Evolutionary conservation across 2,329 filamentous ascomycete species (phyloP).

Genomic region (Escovopsis sp.): DNA sequence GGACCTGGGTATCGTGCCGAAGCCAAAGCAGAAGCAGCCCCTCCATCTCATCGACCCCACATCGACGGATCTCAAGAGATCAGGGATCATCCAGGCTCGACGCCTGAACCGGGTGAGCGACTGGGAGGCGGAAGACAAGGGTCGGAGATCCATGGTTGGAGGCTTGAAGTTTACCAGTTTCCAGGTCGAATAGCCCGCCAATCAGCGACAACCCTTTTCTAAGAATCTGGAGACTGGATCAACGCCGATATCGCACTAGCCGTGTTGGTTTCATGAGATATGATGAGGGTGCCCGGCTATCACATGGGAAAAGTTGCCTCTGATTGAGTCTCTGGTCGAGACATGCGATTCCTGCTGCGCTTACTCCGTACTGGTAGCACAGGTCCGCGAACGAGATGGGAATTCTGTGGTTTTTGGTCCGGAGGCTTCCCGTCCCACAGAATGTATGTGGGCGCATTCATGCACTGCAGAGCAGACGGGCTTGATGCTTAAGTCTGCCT

Average conservation of each 20-base stretch:
- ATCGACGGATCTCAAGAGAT: constrained; percentile 1
- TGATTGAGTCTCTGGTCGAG: not conserved
- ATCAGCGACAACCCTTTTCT: constrained; percentile 4
- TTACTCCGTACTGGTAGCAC: too few relatives aligned
- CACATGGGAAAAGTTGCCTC: too few relatives aligned
- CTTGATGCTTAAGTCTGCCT: too few relatives aligned
- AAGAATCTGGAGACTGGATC: constrained; percentile 1
- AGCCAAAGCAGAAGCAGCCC: not conserved
- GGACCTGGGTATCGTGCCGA: not conserved
- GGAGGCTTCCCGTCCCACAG: too few relatives aligned
- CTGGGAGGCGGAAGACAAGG: not conserved
- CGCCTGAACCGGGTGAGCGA: not conserved
- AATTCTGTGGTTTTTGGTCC: too few relatives aligned
- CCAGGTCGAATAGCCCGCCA: not conserved
- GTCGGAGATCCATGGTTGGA: constrained; percentile 6
- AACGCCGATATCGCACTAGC: constrained; percentile 5
- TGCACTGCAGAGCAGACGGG: too few relatives aligned
- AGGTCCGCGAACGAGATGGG: too few relatives aligned
- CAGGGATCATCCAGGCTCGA: constrained; percentile 2
- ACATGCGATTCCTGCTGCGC: not conserved
- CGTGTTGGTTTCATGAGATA: too few relatives aligned
- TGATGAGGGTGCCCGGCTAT: not conserved
- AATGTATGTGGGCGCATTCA: too few relatives aligned
- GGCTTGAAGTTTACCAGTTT: constrained; percentile 4
- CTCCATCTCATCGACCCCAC: constrained; percentile 2